Base-by-base conservation (phyloP, 1,284 basidiomycete species). In the Pseudozyma sp. region DNA sequence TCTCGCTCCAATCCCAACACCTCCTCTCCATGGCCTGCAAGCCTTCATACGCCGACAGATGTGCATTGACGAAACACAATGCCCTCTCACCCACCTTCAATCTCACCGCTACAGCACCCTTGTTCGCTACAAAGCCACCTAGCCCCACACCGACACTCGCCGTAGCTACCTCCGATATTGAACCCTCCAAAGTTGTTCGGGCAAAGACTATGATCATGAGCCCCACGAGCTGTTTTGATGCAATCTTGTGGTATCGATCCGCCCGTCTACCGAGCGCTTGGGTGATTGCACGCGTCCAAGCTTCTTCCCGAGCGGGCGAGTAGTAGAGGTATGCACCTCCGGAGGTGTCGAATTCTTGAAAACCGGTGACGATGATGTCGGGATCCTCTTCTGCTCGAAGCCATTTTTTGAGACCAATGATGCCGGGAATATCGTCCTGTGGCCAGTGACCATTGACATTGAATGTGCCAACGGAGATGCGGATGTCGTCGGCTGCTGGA, bases 31-130 rank as follows among this genome's bases (percentile, higher is more conserved):
- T 76, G 12, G 73, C 73, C 51, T 76, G 58, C 36, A 72, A 16
- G 1, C 73, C 73, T 6, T 76, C 73, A 19, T 62, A 62, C 5
- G 97, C 95, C 12, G 96, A 94, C 42, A 99, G 88, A 86, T 99
- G 97, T 1, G 93, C 92, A 1, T 96, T 97, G 77, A 99, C 87
- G 86, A 99, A 95, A 86, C 97, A 99, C 77, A 99, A 91, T 52
- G 89, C 92, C 11, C 95, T 92, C 82, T 96, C 93, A 76, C 92
- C 89, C 73, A 94, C 92, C 40, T 96, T 92, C 59, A 99, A 87
- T 21, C 97, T 91, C 74, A 99, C 93, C 5, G 92, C 95, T 7
- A 97, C 93, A 6, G 94, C 95, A 18, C 86, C 86, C 67, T 87
- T 79, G 39, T 79, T 79, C 31, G 65, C 77, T 16, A 74, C 71